Evolutionary conservation across 345 rosid species (phyloP).

Genomic region (Conringia planisiliqua): DNA sequence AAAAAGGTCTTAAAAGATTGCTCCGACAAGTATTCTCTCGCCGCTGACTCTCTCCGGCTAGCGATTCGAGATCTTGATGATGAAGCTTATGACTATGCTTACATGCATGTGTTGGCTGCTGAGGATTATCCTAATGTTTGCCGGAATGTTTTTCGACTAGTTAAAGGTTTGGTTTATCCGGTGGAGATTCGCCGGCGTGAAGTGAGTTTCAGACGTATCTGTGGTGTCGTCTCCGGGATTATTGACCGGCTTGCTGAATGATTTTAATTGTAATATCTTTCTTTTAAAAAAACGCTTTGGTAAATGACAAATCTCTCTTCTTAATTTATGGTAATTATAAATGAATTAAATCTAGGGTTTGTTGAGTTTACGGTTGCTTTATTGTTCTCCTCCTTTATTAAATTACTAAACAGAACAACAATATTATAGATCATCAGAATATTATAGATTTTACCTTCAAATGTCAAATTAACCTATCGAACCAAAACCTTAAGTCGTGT

Average conservation of each 20-base stretch:
- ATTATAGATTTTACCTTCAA: neutral
- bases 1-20: slow-evolving; percentile 55
- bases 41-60: slow-evolving; percentile 53
- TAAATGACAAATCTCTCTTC: neutral
- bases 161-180: slow-evolving; percentile 49
- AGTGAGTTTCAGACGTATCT: slow-evolving; percentile 60
- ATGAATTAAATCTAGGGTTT: neutral
- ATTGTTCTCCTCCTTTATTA: neutral
- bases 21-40: slow-evolving; percentile 58
- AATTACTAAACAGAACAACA: neutral
- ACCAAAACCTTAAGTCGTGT: neutral
- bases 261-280: neutral
- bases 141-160: slow-evolving; percentile 51
- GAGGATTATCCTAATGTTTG: slow-evolving; percentile 71
- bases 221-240: slow-evolving; percentile 66
- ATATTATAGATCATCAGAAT: neutral
- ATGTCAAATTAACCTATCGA: neutral
- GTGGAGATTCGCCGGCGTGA: slow-evolving; percentile 58
- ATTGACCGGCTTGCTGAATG: slow-evolving; percentile 44
- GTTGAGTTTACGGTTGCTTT: neutral
- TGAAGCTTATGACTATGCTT: slow-evolving; percentile 70
- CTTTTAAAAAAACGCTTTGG: neutral
- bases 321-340: neutral
- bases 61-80: slow-evolving; percentile 44
- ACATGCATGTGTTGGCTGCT: slow-evolving; percentile 63